Percentiles rank a stretch among this genome's conserved stretches.
These are phyloP conservation scores for Heterobasidion irregulare DNA, from an alignment of 1,284 basidiomycete genomes.

Conservation along the genomic window DNA sequence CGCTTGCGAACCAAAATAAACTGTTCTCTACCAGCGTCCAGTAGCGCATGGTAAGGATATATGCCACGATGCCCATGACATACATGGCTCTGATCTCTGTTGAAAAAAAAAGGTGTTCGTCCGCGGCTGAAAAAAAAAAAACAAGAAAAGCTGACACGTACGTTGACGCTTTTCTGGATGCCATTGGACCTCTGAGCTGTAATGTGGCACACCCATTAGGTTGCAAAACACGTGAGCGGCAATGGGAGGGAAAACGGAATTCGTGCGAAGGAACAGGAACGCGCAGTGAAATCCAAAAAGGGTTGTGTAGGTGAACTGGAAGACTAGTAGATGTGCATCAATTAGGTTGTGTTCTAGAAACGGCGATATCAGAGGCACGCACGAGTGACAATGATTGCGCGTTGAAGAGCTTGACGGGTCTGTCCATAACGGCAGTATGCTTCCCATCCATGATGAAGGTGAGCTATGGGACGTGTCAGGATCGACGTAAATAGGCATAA, in stretches of 20 bases:
- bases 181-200: constrained; percentile 24
- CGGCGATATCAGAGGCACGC: constrained; percentile 19
- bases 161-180: constrained; percentile 19
- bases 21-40: constrained; percentile 16
- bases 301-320: constrained; percentile 86
- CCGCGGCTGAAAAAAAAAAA: not conserved
- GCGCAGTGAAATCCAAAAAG: constrained; percentile 88
- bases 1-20: not conserved
- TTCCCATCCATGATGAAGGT: constrained; percentile 89
- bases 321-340: constrained; percentile 43
- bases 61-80: constrained; percentile 20
- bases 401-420: constrained; percentile 50
- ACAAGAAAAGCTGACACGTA: constrained; percentile 11
- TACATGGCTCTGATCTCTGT: constrained; percentile 22
- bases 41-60: constrained; percentile 20
- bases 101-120: not conserved
- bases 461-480: constrained; percentile 44
- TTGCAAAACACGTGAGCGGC: constrained; percentile 89
- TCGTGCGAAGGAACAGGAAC: constrained; percentile 80
- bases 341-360: not conserved
- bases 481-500: not conserved
- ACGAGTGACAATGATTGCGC: constrained; percentile 57
- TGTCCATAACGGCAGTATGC: constrained; percentile 66
- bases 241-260: constrained; percentile 55
- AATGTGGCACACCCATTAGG: constrained; percentile 81